These are phyloP conservation scores for Ascocoryne sarcoides DNA, from an alignment of 2,329 filamentous ascomycete genomes.

Conservation along the genomic window DNA sequence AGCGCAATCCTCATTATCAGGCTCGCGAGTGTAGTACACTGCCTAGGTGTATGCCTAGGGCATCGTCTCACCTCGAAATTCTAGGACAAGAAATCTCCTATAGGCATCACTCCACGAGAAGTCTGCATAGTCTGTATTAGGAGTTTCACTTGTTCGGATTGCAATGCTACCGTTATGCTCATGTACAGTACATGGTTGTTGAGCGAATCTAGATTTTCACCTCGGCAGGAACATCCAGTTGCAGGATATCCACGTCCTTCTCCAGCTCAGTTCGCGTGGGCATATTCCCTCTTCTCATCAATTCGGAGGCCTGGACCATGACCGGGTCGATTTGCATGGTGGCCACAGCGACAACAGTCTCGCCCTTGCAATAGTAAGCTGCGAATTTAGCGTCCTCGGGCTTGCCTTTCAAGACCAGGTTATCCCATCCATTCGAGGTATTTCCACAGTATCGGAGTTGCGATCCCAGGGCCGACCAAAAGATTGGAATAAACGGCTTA, in stretches of 20 bases:
- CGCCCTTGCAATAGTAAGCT: slow-evolving; percentile 80
- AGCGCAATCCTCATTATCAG: too few relatives aligned
- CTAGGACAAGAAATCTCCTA: too few relatives aligned
- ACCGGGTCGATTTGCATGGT: slow-evolving; percentile 86
- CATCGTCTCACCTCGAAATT: too few relatives aligned
- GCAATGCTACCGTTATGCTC: too few relatives aligned
- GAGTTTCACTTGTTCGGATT: too few relatives aligned
- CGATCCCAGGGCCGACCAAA: slow-evolving; percentile 88
- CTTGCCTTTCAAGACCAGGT: slow-evolving; percentile 70
- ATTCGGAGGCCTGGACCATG: slow-evolving; percentile 71
- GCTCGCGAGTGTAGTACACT: too few relatives aligned
- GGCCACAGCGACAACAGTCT: slow-evolving; percentile 81
- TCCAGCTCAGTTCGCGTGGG: slow-evolving; percentile 69
- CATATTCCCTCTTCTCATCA: slow-evolving; percentile 81
- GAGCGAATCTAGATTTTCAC: slow-evolving; percentile 12
- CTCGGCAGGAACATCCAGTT: slow-evolving; percentile 12
- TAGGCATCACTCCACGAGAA: too few relatives aligned
- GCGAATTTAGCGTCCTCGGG: slow-evolving; percentile 73
- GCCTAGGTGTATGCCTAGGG: too few relatives aligned
- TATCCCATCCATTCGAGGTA: slow-evolving; percentile 74
- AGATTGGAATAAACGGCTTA: slow-evolving; percentile 80
- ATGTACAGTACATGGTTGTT: too few relatives aligned
- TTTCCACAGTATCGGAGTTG: slow-evolving; percentile 94
- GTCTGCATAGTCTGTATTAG: too few relatives aligned
- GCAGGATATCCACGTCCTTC: slow-evolving; percentile 39